Percentiles rank a stretch among this genome's conserved stretches.
Conservation (phyloP, 805 yeast species). For the Ogataea pilisensis region DNA sequence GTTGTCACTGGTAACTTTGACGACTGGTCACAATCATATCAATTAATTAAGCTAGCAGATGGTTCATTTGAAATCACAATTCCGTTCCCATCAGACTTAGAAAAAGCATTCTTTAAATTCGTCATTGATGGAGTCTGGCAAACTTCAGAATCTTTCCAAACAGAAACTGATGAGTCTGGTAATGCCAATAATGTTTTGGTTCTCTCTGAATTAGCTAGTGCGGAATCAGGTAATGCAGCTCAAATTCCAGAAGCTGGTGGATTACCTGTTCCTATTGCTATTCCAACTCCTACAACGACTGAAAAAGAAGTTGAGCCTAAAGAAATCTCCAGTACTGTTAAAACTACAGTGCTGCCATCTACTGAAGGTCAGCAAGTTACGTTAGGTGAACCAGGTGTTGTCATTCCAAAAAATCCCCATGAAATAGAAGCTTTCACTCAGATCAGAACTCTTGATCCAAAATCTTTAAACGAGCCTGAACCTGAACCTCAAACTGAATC, state of each 20-base stretch:
- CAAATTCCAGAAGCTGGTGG: slow-evolving; percentile 48
- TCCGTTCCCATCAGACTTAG: slow-evolving; percentile 24
- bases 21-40: slow-evolving; percentile 49
- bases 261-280: slow-evolving; percentile 37
- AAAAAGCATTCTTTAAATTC: slow-evolving; percentile 43
- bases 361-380: slow-evolving; percentile 40
- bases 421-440: slow-evolving; percentile 64
- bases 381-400: slow-evolving; percentile 72
- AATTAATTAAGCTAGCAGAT: slow-evolving; percentile 41
- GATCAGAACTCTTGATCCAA: slow-evolving; percentile 53
- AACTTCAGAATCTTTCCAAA: slow-evolving; percentile 35
- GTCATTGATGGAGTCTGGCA: slow-evolving; percentile 61
- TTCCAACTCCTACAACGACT: slow-evolving; percentile 63
- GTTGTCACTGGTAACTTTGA: slow-evolving; percentile 60
- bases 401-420: slow-evolving; percentile 57
- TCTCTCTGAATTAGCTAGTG: slow-evolving; percentile 32
- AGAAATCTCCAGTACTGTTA: slow-evolving; percentile 5
- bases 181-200: slow-evolving; percentile 48
- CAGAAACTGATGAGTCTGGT: slow-evolving; percentile 46
- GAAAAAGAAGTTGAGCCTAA: no score
- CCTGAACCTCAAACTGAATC: no score
- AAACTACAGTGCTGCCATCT: slow-evolving; percentile 44
- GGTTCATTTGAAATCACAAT: slow-evolving; percentile 31
- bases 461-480: slow-evolving; percentile 48
- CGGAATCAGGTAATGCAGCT: slow-evolving; percentile 26